Evolutionary conservation across 257 asterid species (phyloP).

Genomic region (Rauvolfia tetraphylla): DNA sequence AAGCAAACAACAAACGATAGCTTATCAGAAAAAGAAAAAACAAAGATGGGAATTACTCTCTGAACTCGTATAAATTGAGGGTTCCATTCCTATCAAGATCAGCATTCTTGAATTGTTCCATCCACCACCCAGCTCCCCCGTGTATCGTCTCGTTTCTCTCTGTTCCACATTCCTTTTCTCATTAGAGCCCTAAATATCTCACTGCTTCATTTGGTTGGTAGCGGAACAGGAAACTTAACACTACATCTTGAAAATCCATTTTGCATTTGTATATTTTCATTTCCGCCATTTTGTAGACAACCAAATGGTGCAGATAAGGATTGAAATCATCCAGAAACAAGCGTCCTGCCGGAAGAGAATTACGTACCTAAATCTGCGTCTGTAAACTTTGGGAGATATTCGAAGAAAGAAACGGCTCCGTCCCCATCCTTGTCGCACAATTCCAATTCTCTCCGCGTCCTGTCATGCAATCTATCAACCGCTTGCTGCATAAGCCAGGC

Average conservation of each 20-base stretch:
- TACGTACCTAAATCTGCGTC: constrained; percentile 29
- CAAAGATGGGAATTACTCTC: constrained; percentile 25
- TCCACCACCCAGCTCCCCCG: constrained; percentile 41
- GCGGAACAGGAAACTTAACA: neutral
- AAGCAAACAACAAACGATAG: accelerated
- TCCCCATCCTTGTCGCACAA: constrained; percentile 32
- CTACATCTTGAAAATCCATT: neutral
- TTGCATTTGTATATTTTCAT: neutral
- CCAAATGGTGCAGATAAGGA: neutral
- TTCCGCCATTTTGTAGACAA: neutral
- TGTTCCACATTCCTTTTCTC: constrained; percentile 14
- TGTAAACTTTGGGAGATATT: constrained; percentile 27
- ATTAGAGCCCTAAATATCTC: constrained; percentile 13
- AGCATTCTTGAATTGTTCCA: constrained; percentile 38
- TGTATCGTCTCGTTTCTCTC: constrained; percentile 26
- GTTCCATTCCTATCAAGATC: constrained; percentile 34
- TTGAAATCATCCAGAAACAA: neutral
- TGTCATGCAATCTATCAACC: constrained; percentile 25
- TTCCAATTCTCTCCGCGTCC: constrained; percentile 20
- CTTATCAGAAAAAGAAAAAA: too few relatives aligned
- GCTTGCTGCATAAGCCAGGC: constrained; percentile 33
- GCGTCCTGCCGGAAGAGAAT: neutral
- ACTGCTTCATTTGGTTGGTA: constrained; percentile 12
- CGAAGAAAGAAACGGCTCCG: constrained; percentile 33
- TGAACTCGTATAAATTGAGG: constrained; percentile 36